phyloP scores from a whole-genome alignment of 805 yeast species.

The Zygotorulaspora florentina region DNA sequence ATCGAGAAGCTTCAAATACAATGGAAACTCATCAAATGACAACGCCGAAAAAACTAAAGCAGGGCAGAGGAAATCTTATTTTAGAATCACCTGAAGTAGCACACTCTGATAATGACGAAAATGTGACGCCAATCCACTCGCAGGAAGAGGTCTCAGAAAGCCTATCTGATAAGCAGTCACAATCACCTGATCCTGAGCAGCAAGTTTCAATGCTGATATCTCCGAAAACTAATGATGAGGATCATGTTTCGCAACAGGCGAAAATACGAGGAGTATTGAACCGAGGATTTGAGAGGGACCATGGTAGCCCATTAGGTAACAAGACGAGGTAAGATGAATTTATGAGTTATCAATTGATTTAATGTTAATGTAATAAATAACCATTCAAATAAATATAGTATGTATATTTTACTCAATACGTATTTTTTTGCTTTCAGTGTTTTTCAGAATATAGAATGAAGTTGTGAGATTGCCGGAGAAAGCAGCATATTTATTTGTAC shows the following conservation, averaged over 20 bases:
- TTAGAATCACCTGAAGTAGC: slow-evolving; percentile 8
- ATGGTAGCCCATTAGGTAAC: slow-evolving; percentile 17
- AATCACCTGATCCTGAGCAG: slow-evolving; percentile 12
- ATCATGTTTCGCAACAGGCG: slow-evolving; percentile 5
- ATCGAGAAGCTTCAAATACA: slow-evolving; percentile 12
- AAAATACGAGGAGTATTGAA: slow-evolving; percentile 18
- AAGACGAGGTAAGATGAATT: slow-evolving; percentile 8
- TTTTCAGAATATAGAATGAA: slow-evolving; percentile 15
- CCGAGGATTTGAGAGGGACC: slow-evolving; percentile 5
- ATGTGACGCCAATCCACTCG: slow-evolving; percentile 5
- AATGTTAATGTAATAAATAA: slow-evolving; percentile 3
- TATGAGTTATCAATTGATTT: background rate
- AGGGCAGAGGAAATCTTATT: slow-evolving; percentile 1
- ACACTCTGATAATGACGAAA: slow-evolving; percentile 4
- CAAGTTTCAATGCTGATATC: slow-evolving; percentile 16
- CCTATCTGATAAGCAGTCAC: slow-evolving; percentile 6
- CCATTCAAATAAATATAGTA: slow-evolving; percentile 7
- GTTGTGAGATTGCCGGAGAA: slow-evolving; percentile 10
- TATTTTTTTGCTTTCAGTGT: slow-evolving; percentile 1
- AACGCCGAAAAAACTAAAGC: slow-evolving; percentile 27
- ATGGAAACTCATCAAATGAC: slow-evolving; percentile 8
- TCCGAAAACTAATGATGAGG: slow-evolving; percentile 10
- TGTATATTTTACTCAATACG: slow-evolving; percentile 1
- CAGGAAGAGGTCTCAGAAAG: slow-evolving; percentile 12
- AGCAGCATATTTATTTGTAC: background rate